Conservation (phyloP, 176 grass and related monocot genomes). For the Aegilops tauschii region DNA sequence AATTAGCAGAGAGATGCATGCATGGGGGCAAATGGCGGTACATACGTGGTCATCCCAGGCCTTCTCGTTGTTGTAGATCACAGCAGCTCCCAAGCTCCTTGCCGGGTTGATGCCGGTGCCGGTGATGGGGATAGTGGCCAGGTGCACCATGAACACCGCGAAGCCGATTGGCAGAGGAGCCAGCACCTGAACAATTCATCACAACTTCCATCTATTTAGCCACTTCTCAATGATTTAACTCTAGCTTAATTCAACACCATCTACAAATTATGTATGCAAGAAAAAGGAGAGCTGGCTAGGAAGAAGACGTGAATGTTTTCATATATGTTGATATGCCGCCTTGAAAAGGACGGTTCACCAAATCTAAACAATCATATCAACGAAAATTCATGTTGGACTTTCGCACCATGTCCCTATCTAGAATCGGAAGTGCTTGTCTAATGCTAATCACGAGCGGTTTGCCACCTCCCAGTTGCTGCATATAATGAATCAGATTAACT, state of each 20-base stretch:
- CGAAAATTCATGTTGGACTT: background rate
- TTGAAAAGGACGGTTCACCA: slow-evolving; percentile 14
- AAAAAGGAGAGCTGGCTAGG: background rate
- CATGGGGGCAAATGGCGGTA: background rate
- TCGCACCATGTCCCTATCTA: slow-evolving; percentile 10
- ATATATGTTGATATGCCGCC: background rate
- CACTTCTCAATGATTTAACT: background rate
- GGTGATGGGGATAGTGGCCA: slow-evolving; percentile 91
- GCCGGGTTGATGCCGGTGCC: slow-evolving; percentile 96
- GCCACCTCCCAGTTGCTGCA: slow-evolving; percentile 3
- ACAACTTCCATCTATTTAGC: background rate
- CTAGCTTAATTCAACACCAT: too few relatives aligned
- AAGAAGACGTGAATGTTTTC: background rate
- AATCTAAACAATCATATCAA: background rate
- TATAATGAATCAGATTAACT: too few relatives aligned
- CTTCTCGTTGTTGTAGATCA: slow-evolving; percentile 88
- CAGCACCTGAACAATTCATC: slow-evolving; percentile 55
- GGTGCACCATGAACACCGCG: slow-evolving; percentile 96
- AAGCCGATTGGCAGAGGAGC: slow-evolving; percentile 96
- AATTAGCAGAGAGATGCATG: background rate
- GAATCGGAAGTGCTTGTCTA: background rate
- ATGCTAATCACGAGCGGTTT: background rate
- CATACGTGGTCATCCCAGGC: slow-evolving; percentile 89
- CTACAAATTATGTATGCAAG: too few relatives aligned
- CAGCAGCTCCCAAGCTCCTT: slow-evolving; percentile 82